phyloP scores from a whole-genome alignment of 192 early-diverging fungal species.

The Coemansia sp. region DNA sequence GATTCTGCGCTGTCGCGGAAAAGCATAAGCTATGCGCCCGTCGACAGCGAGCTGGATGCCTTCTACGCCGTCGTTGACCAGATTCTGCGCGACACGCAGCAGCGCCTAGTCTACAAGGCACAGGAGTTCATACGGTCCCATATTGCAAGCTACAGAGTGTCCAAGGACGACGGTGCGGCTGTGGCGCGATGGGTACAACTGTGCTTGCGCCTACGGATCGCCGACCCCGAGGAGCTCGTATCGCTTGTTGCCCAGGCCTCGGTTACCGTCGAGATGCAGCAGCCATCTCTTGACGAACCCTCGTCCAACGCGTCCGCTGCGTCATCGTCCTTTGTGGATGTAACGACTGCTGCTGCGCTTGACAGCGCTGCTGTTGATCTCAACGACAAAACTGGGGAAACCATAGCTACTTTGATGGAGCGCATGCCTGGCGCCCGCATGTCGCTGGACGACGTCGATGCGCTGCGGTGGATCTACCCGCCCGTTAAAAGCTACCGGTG shows the following conservation, averaged over 20 bases:
- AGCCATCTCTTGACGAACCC: neutral
- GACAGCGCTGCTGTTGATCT: neutral
- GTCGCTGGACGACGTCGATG: conserved; percentile 12
- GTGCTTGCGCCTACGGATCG: conserved; percentile 17
- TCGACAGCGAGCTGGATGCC: conserved; percentile 55
- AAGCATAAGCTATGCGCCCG: conserved; percentile 19
- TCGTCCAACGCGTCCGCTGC: neutral
- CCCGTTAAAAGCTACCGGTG: conserved; percentile 33
- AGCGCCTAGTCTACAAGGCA: conserved; percentile 83
- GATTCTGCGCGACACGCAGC: conserved; percentile 88
- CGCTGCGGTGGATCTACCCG: conserved; percentile 36
- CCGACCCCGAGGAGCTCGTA: conserved; percentile 18
- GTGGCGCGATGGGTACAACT: conserved; percentile 22
- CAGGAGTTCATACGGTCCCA: conserved; percentile 68
- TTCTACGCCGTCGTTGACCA: conserved; percentile 69
- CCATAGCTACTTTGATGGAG: neutral
- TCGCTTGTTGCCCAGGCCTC: neutral
- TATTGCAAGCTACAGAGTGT: conserved; percentile 21
- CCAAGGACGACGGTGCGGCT: conserved; percentile 15
- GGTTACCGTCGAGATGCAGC: neutral
- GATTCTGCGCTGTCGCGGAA: neutral
- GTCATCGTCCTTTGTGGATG: neutral
- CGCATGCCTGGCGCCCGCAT: conserved; percentile 6
- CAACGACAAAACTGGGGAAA: neutral
- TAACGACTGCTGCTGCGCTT: neutral